Base-by-base conservation (phyloP, 495 filamentous ascomycete genomes). In the Aspergillus baeticus region DNA sequence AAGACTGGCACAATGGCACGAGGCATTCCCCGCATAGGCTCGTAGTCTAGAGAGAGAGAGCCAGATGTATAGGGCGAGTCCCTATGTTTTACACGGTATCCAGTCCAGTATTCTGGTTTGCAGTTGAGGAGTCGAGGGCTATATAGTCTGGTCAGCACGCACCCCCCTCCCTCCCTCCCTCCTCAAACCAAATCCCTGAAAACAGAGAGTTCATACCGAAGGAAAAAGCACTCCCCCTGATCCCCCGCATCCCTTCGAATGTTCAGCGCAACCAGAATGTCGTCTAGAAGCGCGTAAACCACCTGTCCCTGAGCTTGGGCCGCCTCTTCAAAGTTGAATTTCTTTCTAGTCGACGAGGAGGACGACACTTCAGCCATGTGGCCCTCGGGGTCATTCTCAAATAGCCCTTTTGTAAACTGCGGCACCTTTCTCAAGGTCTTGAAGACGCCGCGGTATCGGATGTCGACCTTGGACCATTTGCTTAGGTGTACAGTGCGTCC, bases 71-170 rank as follows among this genome's bases (percentile, higher is more conserved):
- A n/a, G 0, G 69, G 69, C 0, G 38, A 46, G 49, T 71, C 69
- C 10, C 43, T 60, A 50, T 69, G 46, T 23, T 63, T 69, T 39
- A 64, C 41, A 0, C 64, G 59, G 39, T 68, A 69, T 0, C 69
- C 66, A 11, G 69, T 71, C 64, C 66, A 69, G 50, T 71, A 71
- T 33, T 71, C 68, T n/a, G 66, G 38, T 13, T 51, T 38, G 21
- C 38, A 35, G 10, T 17, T 37, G n/a, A 64, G 26, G n/a, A 69
- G 35, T 17, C 66, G 48, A 2, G 66, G 60, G 6, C 68, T 69
- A 23, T n/a, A 18, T 20, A 36, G 14, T 4, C 22, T 37, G 2
- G 20, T 56, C 18, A 56, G 44, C 15, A 37, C 37, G 14, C 29
- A 26, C 33, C n/a, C n/a, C n/a, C n/a, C n/a, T n/a, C n/a, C n/a